phyloP scores from a whole-genome alignment of 192 early-diverging fungal species.

The Rhizoclosmatium globosum region DNA sequence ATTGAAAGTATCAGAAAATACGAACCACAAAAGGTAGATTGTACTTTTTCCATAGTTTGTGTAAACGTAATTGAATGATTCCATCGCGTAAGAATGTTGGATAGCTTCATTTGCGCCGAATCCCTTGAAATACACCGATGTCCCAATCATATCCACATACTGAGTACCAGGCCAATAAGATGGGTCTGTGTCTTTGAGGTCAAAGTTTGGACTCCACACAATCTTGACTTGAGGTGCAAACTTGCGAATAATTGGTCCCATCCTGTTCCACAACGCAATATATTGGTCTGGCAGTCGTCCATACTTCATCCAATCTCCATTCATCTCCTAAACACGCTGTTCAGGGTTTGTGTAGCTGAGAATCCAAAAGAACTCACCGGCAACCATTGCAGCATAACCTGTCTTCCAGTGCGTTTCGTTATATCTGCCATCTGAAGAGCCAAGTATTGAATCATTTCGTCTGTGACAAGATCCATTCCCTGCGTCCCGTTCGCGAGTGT shows the following conservation, averaged over 20 bases:
- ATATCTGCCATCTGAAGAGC: not conserved
- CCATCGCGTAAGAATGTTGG: not conserved
- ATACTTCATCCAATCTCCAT: conserved; percentile 26
- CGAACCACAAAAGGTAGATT: conserved; percentile 13
- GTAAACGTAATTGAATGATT: not conserved
- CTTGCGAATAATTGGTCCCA: conserved; percentile 22
- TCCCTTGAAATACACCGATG: conserved; percentile 30
- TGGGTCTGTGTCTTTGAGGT: conserved; percentile 8
- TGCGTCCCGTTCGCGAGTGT: not conserved
- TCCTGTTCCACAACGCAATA: conserved; percentile 15
- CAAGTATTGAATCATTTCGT: not conserved
- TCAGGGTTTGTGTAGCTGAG: no score
- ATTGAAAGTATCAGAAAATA: not conserved
- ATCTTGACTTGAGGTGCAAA: not conserved
- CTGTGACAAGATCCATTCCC: conserved; percentile 1
- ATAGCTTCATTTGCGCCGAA: conserved; percentile 12
- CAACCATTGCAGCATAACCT: not conserved
- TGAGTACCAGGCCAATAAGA: not conserved
- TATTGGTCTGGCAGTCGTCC: not conserved
- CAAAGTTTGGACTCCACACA: conserved; percentile 33
- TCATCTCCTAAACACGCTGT: conserved; percentile 7
- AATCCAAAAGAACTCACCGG: not conserved
- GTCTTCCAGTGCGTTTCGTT: not conserved
- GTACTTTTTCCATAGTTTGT: conserved; percentile 1
- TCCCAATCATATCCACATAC: conserved; percentile 29